These are phyloP conservation scores for Lophium mytilinum DNA, from an alignment of 495 filamentous ascomycete genomes.

Conservation along the genomic window DNA sequence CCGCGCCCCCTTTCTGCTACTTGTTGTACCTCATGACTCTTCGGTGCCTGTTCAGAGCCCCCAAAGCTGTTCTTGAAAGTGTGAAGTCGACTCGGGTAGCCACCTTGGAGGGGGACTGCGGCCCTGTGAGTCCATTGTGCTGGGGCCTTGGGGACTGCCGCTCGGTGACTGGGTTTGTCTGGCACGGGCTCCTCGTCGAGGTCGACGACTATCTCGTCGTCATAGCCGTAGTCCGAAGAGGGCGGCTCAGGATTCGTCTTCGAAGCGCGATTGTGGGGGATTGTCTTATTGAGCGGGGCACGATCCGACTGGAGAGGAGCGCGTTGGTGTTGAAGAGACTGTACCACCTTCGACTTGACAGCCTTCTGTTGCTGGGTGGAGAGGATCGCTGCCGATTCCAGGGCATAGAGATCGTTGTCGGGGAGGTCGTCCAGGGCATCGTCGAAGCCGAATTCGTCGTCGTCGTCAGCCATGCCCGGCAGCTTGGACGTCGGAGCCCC, in stretches of 20 bases:
- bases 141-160: neutral
- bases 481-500: neutral
- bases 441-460: constrained; percentile 55
- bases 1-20: neutral
- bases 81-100: neutral
- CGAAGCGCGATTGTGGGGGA: neutral
- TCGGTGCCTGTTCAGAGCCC: neutral
- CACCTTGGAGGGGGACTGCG: neutral
- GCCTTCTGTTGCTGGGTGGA: constrained; percentile 27
- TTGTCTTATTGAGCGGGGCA: neutral
- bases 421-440: constrained; percentile 38
- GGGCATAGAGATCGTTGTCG: constrained; percentile 30
- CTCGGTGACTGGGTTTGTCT: neutral
- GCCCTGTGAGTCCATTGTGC: neutral
- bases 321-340: neutral
- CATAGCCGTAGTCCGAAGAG: constrained; percentile 35
- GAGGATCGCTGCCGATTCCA: constrained; percentile 29
- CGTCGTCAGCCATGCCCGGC: constrained; percentile 49
- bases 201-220: constrained; percentile 33
- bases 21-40: neutral
- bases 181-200: constrained; percentile 28
- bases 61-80: neutral
- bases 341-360: neutral
- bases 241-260: constrained; percentile 15
- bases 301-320: neutral